Conservation (phyloP, 1,284 basidiomycete species). For the Ceratobasidium sp. region DNA sequence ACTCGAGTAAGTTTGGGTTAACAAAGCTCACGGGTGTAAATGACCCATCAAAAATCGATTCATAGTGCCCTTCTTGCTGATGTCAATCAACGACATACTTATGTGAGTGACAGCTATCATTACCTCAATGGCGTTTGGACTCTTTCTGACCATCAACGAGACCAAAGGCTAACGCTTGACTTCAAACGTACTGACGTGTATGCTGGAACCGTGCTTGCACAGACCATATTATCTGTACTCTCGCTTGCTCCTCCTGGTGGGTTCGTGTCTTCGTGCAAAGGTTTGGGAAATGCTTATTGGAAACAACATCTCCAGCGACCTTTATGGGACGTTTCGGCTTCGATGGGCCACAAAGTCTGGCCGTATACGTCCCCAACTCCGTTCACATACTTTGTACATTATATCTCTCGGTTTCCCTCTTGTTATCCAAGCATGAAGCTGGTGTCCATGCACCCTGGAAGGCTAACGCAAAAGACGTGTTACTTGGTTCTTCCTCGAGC, state of each 20-base stretch:
- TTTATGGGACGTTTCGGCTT: background rate
- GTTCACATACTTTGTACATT: background rate
- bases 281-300: background rate
- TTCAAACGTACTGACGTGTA: conserved; percentile 4
- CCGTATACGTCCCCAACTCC: background rate
- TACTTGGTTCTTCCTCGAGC: conserved; percentile 2
- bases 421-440: background rate
- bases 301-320: background rate
- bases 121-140: background rate
- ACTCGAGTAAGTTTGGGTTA: background rate
- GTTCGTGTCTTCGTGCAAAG: background rate
- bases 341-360: too few relatives aligned
- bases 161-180: conserved; percentile 19
- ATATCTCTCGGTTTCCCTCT: background rate
- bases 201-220: background rate
- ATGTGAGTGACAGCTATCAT: background rate
- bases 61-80: background rate
- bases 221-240: background rate
- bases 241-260: background rate
- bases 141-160: background rate
- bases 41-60: background rate
- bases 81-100: conserved; percentile 11
- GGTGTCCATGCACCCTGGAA: background rate
- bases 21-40: background rate
- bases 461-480: conserved; percentile 6